Evolutionary conservation across 164 flowering plant species (phyloP), one percentile per base, ranked within the genome.

Genomic region (Aristolochia fimbriata): DNA sequence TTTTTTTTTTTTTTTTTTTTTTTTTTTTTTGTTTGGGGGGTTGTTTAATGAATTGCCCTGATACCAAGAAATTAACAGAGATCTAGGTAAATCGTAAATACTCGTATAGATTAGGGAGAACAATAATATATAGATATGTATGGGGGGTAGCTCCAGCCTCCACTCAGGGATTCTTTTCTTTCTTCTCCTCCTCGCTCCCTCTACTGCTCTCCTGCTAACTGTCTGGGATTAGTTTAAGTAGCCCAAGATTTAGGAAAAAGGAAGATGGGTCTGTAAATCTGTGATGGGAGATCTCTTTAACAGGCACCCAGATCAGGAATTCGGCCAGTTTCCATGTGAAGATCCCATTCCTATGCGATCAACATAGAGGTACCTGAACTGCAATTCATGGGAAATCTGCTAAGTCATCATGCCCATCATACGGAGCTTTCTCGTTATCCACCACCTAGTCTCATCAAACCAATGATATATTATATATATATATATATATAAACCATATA

Each of bases 311-410:
- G 30, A 27, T 27, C 30, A 27, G 30, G 30, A 27, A 27, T 27
- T 27, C 30, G 30, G 31, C 46, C 60, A 55, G 60, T 49, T 59
- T 61, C 64, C 64, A 66, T 60, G 64, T 60, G 64, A 55, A 33
- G 53, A 55, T 55, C 61, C 30, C 15, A 20, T 19, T 33, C n/a
- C 30, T 61, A 20, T 24, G 48, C 2, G 64, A 65, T 65, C 63
- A 51, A 45, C 63, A 31, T 59, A 52, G 59, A 64, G 49, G 21
- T 21, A 19, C 33, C 57, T 45, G 51, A 46, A 20, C 22, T 48
- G 15, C 56, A 27, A 21, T 55, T 23, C 60, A 25, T 52, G 27
- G 47, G 51, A 47, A 54, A 55, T 22, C 55, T 13, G 25, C 15
- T 16, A 46, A 55, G 41, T 45, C 58, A 63, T 62, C 64, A 61